These are phyloP conservation scores for Trichoderma sp. DNA, from an alignment of 2,329 filamentous ascomycete species.

Conservation along the genomic window DNA sequence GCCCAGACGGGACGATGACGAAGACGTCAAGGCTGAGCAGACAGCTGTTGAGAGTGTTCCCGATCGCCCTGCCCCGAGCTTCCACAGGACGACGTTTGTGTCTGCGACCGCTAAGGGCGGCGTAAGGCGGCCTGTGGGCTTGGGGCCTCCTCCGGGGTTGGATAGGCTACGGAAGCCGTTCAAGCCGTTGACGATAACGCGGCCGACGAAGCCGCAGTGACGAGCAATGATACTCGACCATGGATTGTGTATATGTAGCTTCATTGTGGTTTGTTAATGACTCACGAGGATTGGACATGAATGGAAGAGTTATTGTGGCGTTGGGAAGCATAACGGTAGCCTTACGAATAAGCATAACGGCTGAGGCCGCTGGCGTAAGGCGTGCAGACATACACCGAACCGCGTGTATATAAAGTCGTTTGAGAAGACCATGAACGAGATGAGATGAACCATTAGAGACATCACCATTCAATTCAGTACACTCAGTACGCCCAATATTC, in stretches of 20 bases:
- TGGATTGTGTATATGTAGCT: too few species aligned
- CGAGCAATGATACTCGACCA: too few species aligned
- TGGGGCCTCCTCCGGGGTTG: constrained; percentile 53
- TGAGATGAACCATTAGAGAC: background rate
- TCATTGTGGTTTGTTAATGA: too few species aligned
- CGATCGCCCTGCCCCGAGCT: constrained; percentile 45
- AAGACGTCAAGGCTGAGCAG: constrained; percentile 31
- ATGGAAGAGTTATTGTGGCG: background rate
- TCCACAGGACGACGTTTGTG: constrained; percentile 57
- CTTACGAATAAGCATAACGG: constrained; percentile 36
- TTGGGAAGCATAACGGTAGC: constrained; percentile 18
- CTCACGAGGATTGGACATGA: background rate
- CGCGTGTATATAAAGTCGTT: constrained; percentile 2
- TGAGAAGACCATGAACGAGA: background rate
- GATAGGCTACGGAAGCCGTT: constrained; percentile 58
- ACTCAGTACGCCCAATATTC: too few species aligned
- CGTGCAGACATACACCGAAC: background rate
- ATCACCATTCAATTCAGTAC: background rate
- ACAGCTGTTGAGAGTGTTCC: constrained; percentile 33
- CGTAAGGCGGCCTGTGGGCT: constrained; percentile 49
- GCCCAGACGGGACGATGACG: constrained; percentile 36
- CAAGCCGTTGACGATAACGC: constrained; percentile 58
- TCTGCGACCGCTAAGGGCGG: constrained; percentile 40
- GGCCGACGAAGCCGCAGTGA: constrained; percentile 37
- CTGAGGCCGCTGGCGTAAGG: constrained; percentile 4